Evolutionary conservation across 78 protist genomes (phyloP).

Genomic region (Emiliania huxleyi): DNA sequence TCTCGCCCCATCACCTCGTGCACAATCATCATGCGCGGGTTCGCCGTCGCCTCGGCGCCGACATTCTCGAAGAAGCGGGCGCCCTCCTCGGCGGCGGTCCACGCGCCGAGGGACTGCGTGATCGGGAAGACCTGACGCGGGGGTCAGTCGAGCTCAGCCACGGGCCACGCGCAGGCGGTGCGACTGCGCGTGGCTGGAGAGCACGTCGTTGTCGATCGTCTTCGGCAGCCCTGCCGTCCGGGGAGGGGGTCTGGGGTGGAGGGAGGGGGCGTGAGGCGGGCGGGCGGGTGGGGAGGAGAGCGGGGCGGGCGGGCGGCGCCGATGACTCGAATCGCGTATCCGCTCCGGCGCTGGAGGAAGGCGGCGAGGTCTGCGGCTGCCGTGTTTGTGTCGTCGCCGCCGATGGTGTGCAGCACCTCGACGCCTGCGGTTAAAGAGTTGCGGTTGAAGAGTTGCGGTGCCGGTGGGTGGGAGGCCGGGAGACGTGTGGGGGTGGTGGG

Average conservation of each 20-base stretch:
- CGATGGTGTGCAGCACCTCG: constrained; percentile 36
- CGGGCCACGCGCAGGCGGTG: neutral
- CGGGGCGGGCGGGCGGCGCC: no score
- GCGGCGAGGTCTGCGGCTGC: constrained; percentile 46
- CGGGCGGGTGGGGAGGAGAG: no score
- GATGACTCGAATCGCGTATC: no score
- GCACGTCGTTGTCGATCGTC: constrained; percentile 56
- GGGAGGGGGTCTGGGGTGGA: no score
- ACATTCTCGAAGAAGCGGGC: constrained; percentile 16
- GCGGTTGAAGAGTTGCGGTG: no score
- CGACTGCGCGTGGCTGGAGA: no score
- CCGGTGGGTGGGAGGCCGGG: neutral
- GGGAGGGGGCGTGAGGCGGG: no score
- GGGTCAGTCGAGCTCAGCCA: neutral
- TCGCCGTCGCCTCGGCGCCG: constrained; percentile 33
- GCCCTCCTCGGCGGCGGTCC: constrained; percentile 45
- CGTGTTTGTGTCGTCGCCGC: constrained; percentile 51
- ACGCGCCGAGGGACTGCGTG: constrained; percentile 45
- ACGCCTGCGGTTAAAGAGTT: no score
- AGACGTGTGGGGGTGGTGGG: neutral
- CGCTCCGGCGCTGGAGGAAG: neutral
- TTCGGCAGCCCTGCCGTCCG: no score
- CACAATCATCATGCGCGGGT: constrained; percentile 46
- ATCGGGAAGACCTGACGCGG: constrained; percentile 29
- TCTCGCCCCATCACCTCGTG: constrained; percentile 63